phyloP scores from a whole-genome alignment of 2,329 filamentous ascomycete species.

The Mariannaea sp. region DNA sequence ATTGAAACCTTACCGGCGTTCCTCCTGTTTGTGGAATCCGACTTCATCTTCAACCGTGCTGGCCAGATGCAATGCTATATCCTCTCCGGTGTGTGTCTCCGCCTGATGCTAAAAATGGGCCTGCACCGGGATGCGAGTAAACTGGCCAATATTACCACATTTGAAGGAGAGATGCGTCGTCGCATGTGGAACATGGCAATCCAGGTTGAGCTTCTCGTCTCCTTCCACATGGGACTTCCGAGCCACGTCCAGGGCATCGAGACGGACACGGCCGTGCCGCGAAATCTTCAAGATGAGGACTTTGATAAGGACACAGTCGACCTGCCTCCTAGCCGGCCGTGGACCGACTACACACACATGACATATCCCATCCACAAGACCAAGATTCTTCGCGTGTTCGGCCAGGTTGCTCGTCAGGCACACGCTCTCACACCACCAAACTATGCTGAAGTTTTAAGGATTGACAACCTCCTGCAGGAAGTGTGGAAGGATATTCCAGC shows the following conservation, averaged over 20 bases:
- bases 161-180: constrained; percentile 59
- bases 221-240: constrained; percentile 71
- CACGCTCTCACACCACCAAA: constrained; percentile 54
- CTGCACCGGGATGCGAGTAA: constrained; percentile 60
- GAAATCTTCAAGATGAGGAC: constrained; percentile 69
- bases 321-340: constrained; percentile 61
- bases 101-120: constrained; percentile 63
- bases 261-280: constrained; percentile 64
- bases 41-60: constrained; percentile 57
- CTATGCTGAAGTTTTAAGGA: constrained; percentile 54
- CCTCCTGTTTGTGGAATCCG: constrained; percentile 56
- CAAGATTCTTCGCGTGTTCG: constrained; percentile 53
- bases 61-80: constrained; percentile 61
- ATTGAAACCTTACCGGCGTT: constrained; percentile 55
- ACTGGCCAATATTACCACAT: constrained; percentile 55
- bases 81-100: constrained; percentile 54
- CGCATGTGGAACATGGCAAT: constrained; percentile 58
- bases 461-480: constrained; percentile 53
- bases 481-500: constrained; percentile 52
- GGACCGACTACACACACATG: constrained; percentile 63
- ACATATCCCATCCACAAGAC: constrained; percentile 60
- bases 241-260: constrained; percentile 68
- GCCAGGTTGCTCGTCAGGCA: constrained; percentile 54
- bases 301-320: constrained; percentile 60
- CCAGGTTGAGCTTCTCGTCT: constrained; percentile 67